Percentiles rank a stretch among this genome's conserved stretches.
Conservation (phyloP, 768 basidiomycete species). For the Lentinula detonsa region DNA sequence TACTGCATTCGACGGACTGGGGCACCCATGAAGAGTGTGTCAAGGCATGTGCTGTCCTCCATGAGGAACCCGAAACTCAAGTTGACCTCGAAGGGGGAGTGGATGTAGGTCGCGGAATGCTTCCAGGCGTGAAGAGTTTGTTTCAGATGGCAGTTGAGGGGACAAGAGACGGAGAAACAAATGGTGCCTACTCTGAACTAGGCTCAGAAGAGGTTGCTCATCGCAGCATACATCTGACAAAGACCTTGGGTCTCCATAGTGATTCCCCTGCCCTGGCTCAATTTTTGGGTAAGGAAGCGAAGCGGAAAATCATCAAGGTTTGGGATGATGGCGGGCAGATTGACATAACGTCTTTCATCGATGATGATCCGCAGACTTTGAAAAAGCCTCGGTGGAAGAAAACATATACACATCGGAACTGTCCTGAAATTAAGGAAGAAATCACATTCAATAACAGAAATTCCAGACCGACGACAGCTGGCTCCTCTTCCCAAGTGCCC, state of each 20-base stretch:
- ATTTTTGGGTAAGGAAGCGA: slow-evolving; percentile 38
- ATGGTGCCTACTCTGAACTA: slow-evolving; percentile 1
- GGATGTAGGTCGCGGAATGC: slow-evolving; percentile 36
- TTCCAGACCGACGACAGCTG: not conserved
- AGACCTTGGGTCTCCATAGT: slow-evolving; percentile 42
- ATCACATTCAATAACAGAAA: not conserved
- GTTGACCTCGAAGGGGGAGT: slow-evolving; percentile 33
- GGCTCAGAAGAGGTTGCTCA: slow-evolving; percentile 4
- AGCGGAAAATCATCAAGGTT: slow-evolving; percentile 35
- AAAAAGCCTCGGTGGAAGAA: slow-evolving; percentile 26
- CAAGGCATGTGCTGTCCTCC: slow-evolving; percentile 33
- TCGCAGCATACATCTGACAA: slow-evolving; percentile 22
- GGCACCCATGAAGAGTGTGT: slow-evolving; percentile 53
- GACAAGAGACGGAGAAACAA: slow-evolving; percentile 1
- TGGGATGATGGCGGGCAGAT: slow-evolving; percentile 31
- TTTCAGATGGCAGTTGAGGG: slow-evolving; percentile 42
- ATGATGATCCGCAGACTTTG: slow-evolving; percentile 3
- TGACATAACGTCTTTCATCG: slow-evolving; percentile 20
- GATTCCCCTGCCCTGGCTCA: slow-evolving; percentile 45
- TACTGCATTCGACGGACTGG: slow-evolving; percentile 44
- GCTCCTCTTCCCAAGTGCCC: not conserved
- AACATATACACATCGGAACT: slow-evolving; percentile 28
- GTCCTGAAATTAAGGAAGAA: not conserved
- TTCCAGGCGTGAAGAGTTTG: slow-evolving; percentile 42
- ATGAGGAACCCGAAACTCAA: slow-evolving; percentile 13